Conservation (phyloP, 2,329 filamentous ascomycete species). For the Ceratocystis albifundus region DNA sequence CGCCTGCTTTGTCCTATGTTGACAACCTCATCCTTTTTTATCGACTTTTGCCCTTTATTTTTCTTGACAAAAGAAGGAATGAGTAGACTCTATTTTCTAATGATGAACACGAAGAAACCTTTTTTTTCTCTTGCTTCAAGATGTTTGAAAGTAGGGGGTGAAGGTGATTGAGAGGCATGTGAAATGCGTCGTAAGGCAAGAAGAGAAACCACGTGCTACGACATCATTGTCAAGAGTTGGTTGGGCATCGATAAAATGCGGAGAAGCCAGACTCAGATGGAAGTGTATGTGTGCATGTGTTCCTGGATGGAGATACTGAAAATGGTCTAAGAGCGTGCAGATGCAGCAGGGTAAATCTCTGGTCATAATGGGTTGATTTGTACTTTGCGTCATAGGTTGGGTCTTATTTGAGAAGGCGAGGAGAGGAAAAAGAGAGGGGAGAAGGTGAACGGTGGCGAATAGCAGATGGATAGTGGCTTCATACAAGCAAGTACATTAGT, state of each 20-base stretch:
- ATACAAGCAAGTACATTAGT: background rate
- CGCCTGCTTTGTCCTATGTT: constrained; percentile 8
- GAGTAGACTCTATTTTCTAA: constrained; percentile 19
- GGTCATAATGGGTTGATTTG: background rate
- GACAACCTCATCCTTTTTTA: constrained; percentile 14
- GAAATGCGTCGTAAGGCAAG: background rate
- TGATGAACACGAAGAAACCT: constrained; percentile 17
- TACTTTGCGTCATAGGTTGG: background rate
- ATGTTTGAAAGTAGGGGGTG: background rate
- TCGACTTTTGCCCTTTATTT: constrained; percentile 9
- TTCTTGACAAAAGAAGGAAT: constrained; percentile 18
- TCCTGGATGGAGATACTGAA: background rate
- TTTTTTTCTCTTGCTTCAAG: constrained; percentile 16
- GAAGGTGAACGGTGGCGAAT: background rate
- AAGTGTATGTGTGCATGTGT: background rate
- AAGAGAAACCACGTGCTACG: background rate
- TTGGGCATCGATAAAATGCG: constrained; percentile 2
- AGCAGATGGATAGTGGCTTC: background rate
- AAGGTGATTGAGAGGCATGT: background rate
- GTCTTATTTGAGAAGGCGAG: background rate
- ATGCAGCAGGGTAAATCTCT: background rate
- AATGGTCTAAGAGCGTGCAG: constrained; percentile 3
- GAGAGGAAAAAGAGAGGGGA: background rate
- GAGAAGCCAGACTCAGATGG: background rate
- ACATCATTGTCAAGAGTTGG: background rate